Base-by-base conservation (phyloP, 371 early-diverging fungal species). In the Mucor lusitanicus region DNA sequence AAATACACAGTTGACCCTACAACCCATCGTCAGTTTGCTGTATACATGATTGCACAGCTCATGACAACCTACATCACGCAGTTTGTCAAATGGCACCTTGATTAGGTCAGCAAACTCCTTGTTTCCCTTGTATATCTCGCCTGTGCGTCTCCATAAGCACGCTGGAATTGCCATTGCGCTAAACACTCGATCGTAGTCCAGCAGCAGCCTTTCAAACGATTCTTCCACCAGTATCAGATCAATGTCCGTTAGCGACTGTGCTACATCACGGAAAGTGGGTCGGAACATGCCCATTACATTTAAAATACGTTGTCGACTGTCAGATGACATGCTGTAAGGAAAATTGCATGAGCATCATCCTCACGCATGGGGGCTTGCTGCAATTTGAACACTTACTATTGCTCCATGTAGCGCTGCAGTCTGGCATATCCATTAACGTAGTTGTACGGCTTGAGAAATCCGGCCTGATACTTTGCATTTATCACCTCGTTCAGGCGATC, bases 71-170 rank as follows among this genome's bases (percentile, higher is more conserved):
- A 87, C 90, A 63, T 94, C 93, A 50, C 87, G 86, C 30, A 95
- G 77, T 76, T 83, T 82, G 28, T 93, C 91, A 42, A 91, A 78
- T 4, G 94, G 91, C 5, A 94, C 87, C 55, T 91, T 91, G 19
- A 96, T 91, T 55, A 97, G 77, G 0, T 88, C 82, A 1, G 96
- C 96, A 87, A 97, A 97, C 77, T 95, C 95, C 68, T 92, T 90
- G 81, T 97, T 97, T 19, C 94, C 92, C 70, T 95, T 95, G 83
- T 92, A 96, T 27, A 97, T 96, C 76, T 97, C 97, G 23, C 98
- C 98, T 0, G 97, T 96, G 11, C 98, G 83, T 15, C 98, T 86
- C 98, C 97, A 97, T 40, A 97, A 75, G 72, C 95, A 95, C 21
- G 95, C 91, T 1, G 98, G 98, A 21, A 95, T 89, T n/a, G 95